A percentile compares a stretch with the other conserved stretches of the same genome.
Conservation (phyloP, 768 basidiomycete genomes). For the Cyclocybe cylindracea region DNA sequence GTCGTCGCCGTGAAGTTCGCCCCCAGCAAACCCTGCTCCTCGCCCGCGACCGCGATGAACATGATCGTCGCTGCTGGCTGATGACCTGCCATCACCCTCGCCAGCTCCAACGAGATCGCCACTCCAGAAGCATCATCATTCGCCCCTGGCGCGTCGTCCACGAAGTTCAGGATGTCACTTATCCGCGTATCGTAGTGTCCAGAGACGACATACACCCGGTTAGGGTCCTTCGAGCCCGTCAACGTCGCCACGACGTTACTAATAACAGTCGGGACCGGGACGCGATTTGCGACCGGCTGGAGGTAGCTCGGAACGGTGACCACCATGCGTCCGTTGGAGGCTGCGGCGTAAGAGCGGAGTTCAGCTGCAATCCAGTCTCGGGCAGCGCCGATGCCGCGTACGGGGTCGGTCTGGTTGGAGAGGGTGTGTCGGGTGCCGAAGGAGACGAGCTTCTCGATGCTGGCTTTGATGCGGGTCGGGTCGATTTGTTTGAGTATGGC, state of each 20-base stretch:
- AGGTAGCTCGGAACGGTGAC: slow-evolving; percentile 48
- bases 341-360: slow-evolving; percentile 38
- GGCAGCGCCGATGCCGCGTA: slow-evolving; percentile 55
- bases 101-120: slow-evolving; percentile 55
- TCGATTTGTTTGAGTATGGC: slow-evolving; percentile 49
- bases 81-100: slow-evolving; percentile 50
- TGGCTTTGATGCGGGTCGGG: slow-evolving; percentile 43
- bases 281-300: slow-evolving; percentile 34
- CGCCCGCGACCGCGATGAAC: slow-evolving; percentile 51
- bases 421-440: slow-evolving; percentile 57
- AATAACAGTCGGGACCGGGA: slow-evolving; percentile 46
- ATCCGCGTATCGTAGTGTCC: slow-evolving; percentile 58
- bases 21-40: slow-evolving; percentile 54
- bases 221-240: slow-evolving; percentile 45
- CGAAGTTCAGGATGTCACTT: slow-evolving; percentile 37
- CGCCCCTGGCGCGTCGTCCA: slow-evolving; percentile 50
- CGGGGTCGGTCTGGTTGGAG: slow-evolving; percentile 53
- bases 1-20: slow-evolving; percentile 47
- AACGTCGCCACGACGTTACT: slow-evolving; percentile 55
- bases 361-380: slow-evolving; percentile 55
- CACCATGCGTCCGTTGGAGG: slow-evolving; percentile 41
- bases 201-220: slow-evolving; percentile 52
- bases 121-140: slow-evolving; percentile 58
- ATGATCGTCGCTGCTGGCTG: slow-evolving; percentile 51
- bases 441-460: slow-evolving; percentile 51